phyloP scores from a whole-genome alignment of 129 eudicot genomes.

The Cynara cardunculus region DNA sequence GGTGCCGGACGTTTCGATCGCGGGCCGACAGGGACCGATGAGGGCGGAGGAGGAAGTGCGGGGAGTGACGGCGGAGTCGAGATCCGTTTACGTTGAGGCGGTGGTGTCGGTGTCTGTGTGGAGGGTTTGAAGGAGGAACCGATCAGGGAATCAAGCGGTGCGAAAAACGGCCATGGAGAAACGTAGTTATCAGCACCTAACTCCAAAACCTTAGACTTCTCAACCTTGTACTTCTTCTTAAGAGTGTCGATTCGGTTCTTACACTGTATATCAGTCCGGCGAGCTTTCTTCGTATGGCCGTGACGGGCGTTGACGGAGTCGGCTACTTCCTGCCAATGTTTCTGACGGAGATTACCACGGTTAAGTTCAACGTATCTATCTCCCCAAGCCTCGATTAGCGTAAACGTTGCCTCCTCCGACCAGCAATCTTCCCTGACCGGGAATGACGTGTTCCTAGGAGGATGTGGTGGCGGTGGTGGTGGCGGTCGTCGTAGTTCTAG shows the following conservation, averaged over 20 bases:
- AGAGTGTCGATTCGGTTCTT: conserved; percentile 79
- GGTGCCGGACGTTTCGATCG: conserved; percentile 51
- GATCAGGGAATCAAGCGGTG: conserved; percentile 55
- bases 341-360: conserved; percentile 64
- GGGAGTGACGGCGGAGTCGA: conserved; percentile 5
- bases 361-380: conserved; percentile 43
- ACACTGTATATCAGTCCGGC: conserved; percentile 68
- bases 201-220: conserved; percentile 41
- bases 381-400: conserved; percentile 78
- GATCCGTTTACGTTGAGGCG: conserved; percentile 21
- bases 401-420: conserved; percentile 64
- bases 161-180: conserved; percentile 65
- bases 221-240: conserved; percentile 75
- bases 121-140: conserved; percentile 38
- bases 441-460: conserved; percentile 11
- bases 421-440: conserved; percentile 68
- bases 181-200: conserved; percentile 37
- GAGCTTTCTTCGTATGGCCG: conserved; percentile 38
- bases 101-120: conserved; percentile 18
- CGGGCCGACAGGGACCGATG: conserved; percentile 50
- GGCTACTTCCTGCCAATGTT: conserved; percentile 76
- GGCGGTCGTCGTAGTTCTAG: conserved; percentile 8
- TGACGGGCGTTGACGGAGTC: conserved; percentile 63
- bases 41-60: conserved; percentile 18
- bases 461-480: conserved; percentile 14